Base-by-base conservation (phyloP, 768 basidiomycete species). In the Baorangia bicolor region DNA sequence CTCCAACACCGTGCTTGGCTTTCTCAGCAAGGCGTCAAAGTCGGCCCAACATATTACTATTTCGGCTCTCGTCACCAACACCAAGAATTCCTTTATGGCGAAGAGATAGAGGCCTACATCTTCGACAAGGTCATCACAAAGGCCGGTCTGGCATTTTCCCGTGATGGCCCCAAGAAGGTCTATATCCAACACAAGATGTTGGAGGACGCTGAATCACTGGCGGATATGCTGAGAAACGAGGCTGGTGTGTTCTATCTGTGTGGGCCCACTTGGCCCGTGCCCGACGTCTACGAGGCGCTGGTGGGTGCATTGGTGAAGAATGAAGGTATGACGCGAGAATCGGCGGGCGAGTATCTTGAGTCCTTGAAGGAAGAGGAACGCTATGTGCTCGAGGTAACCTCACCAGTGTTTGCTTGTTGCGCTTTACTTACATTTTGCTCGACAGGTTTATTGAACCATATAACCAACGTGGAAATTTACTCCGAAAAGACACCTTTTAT, bases 101-200 rank as follows among this genome's bases (percentile, higher is more conserved):
- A 94, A 67, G 92, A 94, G 73, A 91, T 98, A 69, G 94, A 98
- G 74, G 92, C 94, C 2, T 98, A 90, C 74, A 85, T 98, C 51
- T 75, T 83, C 10, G 90, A 90, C 63, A 84, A 87, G 39, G 77
- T 94, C 56, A 90, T 98, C 72, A 87, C 92, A 13, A 87, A 87
- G 64, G 89, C 93, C 20, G 96, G 97, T 16, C 81, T 99, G 39
- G 97, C 97, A 23, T 99, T 98, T 80, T 98, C 96, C 34, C 86
- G 97, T 57, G 97, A 99, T 68, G 86, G 88, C 1, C 84, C 84
- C 47, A 85, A 86, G 70, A 99, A 99, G 74, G 89, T 96, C 21
- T 99, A 99, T 74, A 99, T 99, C 66, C 97, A 99, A 72, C 92
- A 98, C 79, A 95, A 92, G 81, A 98, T 98, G 94, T 77, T 85